Evolutionary conservation across 495 filamentous ascomycete genomes (phyloP), one percentile per base, ranked within the genome.

Genomic region (Penicillium goetzii): DNA sequence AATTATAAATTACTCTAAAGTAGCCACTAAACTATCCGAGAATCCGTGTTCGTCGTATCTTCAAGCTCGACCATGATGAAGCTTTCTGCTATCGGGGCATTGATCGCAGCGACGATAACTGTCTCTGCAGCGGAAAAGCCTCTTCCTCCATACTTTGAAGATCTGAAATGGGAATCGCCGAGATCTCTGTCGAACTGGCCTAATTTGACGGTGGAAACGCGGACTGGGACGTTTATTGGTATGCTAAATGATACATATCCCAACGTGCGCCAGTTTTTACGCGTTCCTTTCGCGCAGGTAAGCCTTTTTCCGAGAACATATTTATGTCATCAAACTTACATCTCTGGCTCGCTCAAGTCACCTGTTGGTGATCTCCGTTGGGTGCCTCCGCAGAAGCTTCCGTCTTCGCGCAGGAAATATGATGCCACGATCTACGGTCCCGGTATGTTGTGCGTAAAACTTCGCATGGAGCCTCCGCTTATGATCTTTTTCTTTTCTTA

Each of bases 281-380:
- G 55, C 12, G 38, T 57, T 43, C 55, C 55, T 0, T 57, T 57
- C 32, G 55, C 55, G 5, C 34, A 57, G 36, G 55, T 57, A 57
- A 15, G 36, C 0, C 0, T 19, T 26, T 12, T 3, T 10, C n/a
- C 30, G 0, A 15, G 21, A 28, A n/a, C 12, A 15, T 0, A 34
- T 28, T 2, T n/a, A 14, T 26, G 6, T 3, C 5, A 8, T 5
- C 1, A 2, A n/a, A 17, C 23, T 51, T 2, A 51, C 47, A 19
- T n/a, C 5, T 34, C 21, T 11, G 21, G 10, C 23, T 14, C 11
- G n/a, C 2, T 4, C 47, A 40, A 57, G 55, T 36, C 55, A 25
- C 55, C 55, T n/a, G 55, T 57, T 26, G 55, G 55, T 11, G 55
- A 57, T 28, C 55, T 57, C 12, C 55, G 55, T 21, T 57, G 55